Conservation (phyloP, 2,329 filamentous ascomycete species). For the Neospermospora avenae region DNA sequence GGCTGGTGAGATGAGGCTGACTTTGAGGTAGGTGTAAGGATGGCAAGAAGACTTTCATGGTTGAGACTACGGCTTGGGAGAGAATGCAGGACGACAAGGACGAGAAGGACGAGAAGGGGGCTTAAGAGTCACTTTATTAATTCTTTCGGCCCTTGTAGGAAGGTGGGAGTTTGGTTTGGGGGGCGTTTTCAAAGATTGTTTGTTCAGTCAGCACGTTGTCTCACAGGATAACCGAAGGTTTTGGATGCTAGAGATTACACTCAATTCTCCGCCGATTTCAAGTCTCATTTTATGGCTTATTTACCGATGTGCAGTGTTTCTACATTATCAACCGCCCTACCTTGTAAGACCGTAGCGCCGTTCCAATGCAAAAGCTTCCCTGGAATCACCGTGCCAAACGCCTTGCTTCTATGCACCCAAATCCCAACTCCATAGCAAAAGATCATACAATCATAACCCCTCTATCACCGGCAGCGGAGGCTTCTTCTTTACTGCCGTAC, state of each 20-base stretch:
- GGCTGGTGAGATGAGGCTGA: conserved; percentile 6
- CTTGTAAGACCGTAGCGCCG: not conserved
- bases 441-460: not conserved
- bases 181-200: not conserved
- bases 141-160: not conserved
- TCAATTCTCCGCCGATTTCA: not conserved
- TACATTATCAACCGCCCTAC: not conserved
- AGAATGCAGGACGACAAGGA: conserved; percentile 14
- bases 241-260: not conserved
- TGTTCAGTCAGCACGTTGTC: not conserved
- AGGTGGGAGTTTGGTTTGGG: not conserved
- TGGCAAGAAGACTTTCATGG: conserved; percentile 53
- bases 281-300: not conserved
- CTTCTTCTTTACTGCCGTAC: conserved; percentile 25
- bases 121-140: not conserved
- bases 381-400: conserved; percentile 8
- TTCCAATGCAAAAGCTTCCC: not conserved
- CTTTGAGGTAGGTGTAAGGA: conserved; percentile 53
- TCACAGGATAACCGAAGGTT: not conserved
- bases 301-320: not conserved
- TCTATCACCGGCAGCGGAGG: conserved; percentile 7
- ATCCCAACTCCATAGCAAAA: conserved; percentile 1
- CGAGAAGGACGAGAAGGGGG: conserved; percentile 6
- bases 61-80: conserved; percentile 65
- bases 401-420: conserved; percentile 23